These are phyloP conservation scores for Saccharomycopsis capsularis DNA, from an alignment of 805 yeast species.

Conservation along the genomic window DNA sequence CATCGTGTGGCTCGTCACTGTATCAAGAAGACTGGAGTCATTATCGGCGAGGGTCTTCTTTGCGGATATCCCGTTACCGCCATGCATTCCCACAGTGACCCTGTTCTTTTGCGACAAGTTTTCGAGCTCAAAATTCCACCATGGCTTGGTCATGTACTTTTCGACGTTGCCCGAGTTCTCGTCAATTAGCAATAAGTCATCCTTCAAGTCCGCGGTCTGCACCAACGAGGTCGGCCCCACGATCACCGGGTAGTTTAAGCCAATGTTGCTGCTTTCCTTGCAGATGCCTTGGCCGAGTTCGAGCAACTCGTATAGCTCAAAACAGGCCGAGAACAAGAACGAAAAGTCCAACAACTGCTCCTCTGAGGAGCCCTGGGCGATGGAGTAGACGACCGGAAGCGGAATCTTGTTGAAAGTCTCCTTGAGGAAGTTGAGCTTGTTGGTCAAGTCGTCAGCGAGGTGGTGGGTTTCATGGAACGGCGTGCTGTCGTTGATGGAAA, in stretches of 20 bases:
- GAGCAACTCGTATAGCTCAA: slow-evolving; percentile 5
- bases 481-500: too few species aligned
- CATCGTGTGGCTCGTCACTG: neutral
- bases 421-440: neutral
- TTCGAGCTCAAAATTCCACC: slow-evolving; percentile 2
- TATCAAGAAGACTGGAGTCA: too few species aligned
- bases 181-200: neutral
- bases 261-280: slow-evolving; percentile 1
- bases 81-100: too few species aligned
- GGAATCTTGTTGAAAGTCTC: slow-evolving; percentile 6
- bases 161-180: neutral
- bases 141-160: slow-evolving; percentile 6
- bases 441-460: neutral
- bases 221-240: slow-evolving; percentile 14
- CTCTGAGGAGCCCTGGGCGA: neutral
- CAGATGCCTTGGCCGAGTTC: slow-evolving; percentile 18
- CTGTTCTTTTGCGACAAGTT: too few species aligned
- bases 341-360: slow-evolving; percentile 5
- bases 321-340: slow-evolving; percentile 1
- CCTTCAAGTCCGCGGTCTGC: neutral
- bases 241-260: neutral
- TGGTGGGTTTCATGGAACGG: neutral
- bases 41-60: neutral
- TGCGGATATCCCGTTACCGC: neutral
- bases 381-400: slow-evolving; percentile 2